A percentile compares a stretch with the other conserved stretches of the same genome.
phyloP scores from a whole-genome alignment of 73 alveolate species.

The Durusdinium trenchii region DNA sequence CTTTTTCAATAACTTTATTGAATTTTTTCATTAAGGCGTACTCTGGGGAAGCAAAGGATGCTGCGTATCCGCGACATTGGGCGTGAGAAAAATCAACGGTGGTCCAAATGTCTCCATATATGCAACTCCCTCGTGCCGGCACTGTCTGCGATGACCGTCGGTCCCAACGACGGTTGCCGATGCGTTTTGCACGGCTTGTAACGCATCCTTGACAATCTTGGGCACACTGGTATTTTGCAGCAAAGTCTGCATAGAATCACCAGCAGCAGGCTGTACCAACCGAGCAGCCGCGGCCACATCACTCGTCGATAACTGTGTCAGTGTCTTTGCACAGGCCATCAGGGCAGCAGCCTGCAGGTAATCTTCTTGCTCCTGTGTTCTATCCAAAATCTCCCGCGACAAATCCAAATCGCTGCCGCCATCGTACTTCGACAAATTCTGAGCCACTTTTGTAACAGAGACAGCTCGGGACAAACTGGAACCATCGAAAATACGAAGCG shows the following conservation, averaged over 20 bases:
- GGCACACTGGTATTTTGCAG: constrained; percentile 8
- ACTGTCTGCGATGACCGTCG: constrained; percentile 48
- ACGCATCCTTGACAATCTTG: neutral
- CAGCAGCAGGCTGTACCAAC: neutral
- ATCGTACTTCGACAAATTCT: neutral
- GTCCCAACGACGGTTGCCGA: constrained; percentile 30
- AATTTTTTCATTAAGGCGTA: too few species aligned
- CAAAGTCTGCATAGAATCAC: neutral
- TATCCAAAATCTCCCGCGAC: too few species aligned
- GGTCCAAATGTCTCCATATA: too few species aligned
- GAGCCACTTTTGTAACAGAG: neutral
- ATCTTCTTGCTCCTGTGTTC: neutral
- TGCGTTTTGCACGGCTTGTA: neutral
- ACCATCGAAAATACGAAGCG: neutral
- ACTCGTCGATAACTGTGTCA: neutral
- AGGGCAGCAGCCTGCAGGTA: neutral
- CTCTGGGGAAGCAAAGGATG: too few species aligned
- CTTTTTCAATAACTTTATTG: too few species aligned
- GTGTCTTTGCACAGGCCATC: neutral
- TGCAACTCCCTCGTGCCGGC: constrained; percentile 24
- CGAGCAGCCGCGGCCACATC: too few species aligned
- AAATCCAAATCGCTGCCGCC: neutral
- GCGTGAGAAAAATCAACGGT: too few species aligned
- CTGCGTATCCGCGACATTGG: too few species aligned
- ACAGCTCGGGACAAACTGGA: neutral